Percentiles rank a stretch among this genome's conserved stretches.
These are phyloP conservation scores for Aethionema arabicum DNA, from an alignment of 345 rosid genomes.

Conservation along the genomic window DNA sequence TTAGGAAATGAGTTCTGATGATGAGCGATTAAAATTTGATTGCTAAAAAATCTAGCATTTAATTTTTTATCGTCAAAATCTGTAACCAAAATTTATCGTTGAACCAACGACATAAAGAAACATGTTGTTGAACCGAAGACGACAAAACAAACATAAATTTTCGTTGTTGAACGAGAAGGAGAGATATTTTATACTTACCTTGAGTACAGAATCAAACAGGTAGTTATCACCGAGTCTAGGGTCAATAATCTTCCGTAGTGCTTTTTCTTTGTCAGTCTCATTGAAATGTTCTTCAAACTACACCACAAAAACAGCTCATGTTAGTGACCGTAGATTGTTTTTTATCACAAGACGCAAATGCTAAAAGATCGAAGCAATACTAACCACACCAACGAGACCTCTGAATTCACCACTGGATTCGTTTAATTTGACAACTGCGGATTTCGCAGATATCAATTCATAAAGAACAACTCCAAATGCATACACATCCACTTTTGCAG, in stretches of 20 bases:
- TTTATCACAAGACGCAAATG: conserved; percentile 2
- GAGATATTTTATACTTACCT: conserved; percentile 42
- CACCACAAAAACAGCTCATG: background rate
- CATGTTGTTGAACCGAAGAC: too few species aligned
- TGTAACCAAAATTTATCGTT: too few species aligned
- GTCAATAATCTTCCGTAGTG: conserved; percentile 60
- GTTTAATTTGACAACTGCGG: conserved; percentile 67
- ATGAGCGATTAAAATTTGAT: too few species aligned
- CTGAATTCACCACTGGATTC: conserved; percentile 55
- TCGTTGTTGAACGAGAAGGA: background rate
- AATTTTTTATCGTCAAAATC: too few species aligned
- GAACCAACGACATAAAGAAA: too few species aligned
- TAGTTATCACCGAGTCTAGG: conserved; percentile 72
- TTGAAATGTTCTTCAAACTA: conserved; percentile 79
- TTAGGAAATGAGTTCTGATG: too few species aligned
- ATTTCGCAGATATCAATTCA: conserved; percentile 91
- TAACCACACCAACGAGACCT: conserved; percentile 91
- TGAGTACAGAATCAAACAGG: conserved; percentile 65
- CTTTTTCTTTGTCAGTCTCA: conserved; percentile 58
- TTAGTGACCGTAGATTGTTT: background rate
- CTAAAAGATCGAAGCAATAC: conserved; percentile 12
- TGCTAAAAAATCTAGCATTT: too few species aligned
- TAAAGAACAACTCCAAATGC: conserved; percentile 97
- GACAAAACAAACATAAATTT: too few species aligned
- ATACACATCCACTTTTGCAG: conserved; percentile 88